These are phyloP conservation scores for Schizothecium vesticola DNA, from an alignment of 495 filamentous ascomycete species.

Conservation along the genomic window DNA sequence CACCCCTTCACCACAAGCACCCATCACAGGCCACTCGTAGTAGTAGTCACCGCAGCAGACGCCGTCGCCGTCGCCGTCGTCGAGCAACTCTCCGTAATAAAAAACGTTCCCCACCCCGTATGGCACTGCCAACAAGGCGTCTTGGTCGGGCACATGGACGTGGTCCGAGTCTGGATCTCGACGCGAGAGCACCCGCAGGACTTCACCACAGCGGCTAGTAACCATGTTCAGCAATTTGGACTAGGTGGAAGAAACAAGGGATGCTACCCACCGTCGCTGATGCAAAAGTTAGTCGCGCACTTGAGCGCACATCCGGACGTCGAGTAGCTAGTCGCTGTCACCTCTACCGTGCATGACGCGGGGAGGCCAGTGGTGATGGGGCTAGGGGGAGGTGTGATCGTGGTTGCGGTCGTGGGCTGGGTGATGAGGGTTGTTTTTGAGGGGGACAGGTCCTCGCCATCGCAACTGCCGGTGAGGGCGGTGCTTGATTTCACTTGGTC, in stretches of 20 bases:
- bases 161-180: constrained; percentile 15
- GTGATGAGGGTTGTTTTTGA: not conserved
- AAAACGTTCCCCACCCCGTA: constrained; percentile 24
- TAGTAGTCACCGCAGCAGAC: too few species aligned
- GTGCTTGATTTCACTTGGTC: not conserved
- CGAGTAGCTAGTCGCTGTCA: constrained; percentile 24
- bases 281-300: constrained; percentile 20
- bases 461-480: not conserved
- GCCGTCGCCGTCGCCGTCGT: not conserved
- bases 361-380: constrained; percentile 7
- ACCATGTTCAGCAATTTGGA: not conserved
- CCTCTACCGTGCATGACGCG: constrained; percentile 19
- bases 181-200: constrained; percentile 20
- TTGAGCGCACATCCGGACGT: constrained; percentile 18
- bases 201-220: constrained; percentile 15
- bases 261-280: constrained; percentile 21
- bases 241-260: not conserved
- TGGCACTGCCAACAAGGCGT: constrained; percentile 24
- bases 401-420: not conserved
- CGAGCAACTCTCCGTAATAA: constrained; percentile 9
- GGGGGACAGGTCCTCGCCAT: too few species aligned
- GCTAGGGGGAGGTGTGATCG: not conserved
- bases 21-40: not conserved
- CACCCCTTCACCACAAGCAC: not conserved
- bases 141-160: constrained; percentile 19